phyloP scores from a whole-genome alignment of 2,329 filamentous ascomycete genomes.

The Mollisia scopiformis region DNA sequence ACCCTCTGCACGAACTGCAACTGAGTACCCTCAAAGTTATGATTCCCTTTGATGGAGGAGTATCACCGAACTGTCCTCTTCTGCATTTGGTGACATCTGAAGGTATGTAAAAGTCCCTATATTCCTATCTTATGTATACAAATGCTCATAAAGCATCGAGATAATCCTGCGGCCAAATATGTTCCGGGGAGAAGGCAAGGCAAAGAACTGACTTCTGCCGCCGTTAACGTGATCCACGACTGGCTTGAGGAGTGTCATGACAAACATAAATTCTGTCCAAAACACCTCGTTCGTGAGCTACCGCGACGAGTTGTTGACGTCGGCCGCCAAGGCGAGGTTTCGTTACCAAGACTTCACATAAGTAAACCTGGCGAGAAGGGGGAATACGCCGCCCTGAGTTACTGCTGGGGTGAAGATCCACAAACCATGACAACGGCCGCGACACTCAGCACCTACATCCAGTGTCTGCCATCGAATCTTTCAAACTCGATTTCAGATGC shows the following conservation, averaged over 20 bases:
- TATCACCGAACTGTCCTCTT: background rate
- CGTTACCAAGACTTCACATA: background rate
- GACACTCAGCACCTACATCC: background rate
- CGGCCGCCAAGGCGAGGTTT: background rate
- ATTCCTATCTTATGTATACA: no score
- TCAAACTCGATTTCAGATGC: constrained; percentile 2
- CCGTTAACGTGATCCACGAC: background rate
- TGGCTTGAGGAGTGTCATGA: background rate
- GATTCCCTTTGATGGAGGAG: background rate
- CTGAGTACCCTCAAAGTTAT: background rate
- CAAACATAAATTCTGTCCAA: background rate
- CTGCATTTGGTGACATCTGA: background rate
- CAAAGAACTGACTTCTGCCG: background rate
- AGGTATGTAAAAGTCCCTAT: background rate
- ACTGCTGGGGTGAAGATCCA: background rate
- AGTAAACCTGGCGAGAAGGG: background rate
- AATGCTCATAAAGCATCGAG: background rate
- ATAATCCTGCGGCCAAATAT: background rate
- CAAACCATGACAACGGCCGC: background rate
- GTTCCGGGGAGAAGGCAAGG: background rate
- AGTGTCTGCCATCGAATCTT: background rate
- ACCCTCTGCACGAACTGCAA: background rate
- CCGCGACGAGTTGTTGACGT: background rate
- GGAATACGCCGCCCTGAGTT: background rate
- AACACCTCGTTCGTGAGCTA: background rate